Evolutionary conservation across 352 stramenopile genomes (phyloP), one percentile per base, ranked within the genome.

Genomic region (Globisporangium carolinianum): DNA sequence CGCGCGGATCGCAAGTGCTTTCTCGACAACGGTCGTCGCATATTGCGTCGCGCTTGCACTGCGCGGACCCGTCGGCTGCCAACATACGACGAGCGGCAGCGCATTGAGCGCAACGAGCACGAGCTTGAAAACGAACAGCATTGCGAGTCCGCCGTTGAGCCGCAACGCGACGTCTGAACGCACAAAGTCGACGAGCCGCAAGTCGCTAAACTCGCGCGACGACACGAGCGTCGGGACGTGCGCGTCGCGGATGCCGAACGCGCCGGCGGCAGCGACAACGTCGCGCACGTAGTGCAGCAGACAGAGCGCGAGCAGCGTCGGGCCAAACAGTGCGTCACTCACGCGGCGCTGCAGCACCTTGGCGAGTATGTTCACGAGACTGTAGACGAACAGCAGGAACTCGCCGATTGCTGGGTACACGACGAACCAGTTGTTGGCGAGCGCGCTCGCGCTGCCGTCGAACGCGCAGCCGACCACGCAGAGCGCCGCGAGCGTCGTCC

Each of bases 361-460:
- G n/a, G 52, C 58, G 18, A 55, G n/a, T 17, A 62, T 53, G 55
- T 72, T 69, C 11, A 72, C 36, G 18, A 72, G 17, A 41, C 65
- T 66, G 65, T 69, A 72, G 39, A 49, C 56, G 35, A 69, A 61
- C 4, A 72, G 35, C 48, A 63, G 56, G 46, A 72, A 53, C 47
- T 67, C 65, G 10, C 39, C 50, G 7, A 66, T 62, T 4, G 61
- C 53, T 49, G 65, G 57, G 43, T 72, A 72, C 37, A 72, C 62
- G 12, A 69, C 54, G 35, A 67, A 72, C 65, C 65, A 69, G 24
- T 66, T 57, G 15, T 66, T 45, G 2, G 50, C 32, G 15, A 72
- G 51, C 11, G 61, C 49, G 15, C 42, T 52, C 24, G 66, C 37
- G 15, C 62, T 48, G 17, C 62, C 65, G 38, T 60, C 50, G 53